A percentile compares a stretch with the other conserved stretches of the same genome.
These are phyloP conservation scores for Chalciporus piperatus DNA, from an alignment of 768 basidiomycete genomes.

Conservation along the genomic window DNA sequence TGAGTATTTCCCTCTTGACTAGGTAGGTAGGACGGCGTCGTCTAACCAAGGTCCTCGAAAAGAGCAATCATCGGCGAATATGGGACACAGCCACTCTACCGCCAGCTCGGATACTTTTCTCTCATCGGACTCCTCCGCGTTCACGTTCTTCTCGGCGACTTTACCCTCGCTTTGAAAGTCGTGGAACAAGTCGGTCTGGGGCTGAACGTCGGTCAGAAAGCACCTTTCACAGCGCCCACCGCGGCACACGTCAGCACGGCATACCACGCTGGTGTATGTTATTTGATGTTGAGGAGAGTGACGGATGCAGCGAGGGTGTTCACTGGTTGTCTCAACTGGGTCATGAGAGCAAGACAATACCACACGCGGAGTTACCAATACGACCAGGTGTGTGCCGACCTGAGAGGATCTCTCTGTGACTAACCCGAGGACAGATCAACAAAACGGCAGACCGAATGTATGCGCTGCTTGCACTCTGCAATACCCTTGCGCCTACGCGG, in stretches of 20 bases:
- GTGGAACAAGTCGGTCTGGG: conserved; percentile 93
- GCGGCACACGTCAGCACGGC: conserved; percentile 95
- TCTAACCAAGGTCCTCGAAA: neutral
- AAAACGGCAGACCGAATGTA: conserved; percentile 99
- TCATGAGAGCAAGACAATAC: conserved; percentile 93
- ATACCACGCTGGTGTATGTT: conserved; percentile 97
- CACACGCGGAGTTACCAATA: conserved; percentile 97
- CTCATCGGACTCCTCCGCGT: conserved; percentile 94
- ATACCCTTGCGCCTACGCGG: conserved; percentile 87
- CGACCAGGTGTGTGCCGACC: conserved; percentile 62
- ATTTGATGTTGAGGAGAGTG: conserved; percentile 91
- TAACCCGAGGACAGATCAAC: conserved; percentile 61
- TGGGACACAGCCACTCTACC: conserved; percentile 84
- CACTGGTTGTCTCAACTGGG: conserved; percentile 90
- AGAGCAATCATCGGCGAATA: conserved; percentile 91
- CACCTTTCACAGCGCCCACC: conserved; percentile 90
- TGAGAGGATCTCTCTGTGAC: neutral
- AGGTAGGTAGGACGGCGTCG: neutral
- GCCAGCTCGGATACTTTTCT: conserved; percentile 96
- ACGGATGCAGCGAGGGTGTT: conserved; percentile 95
- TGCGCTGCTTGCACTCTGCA: conserved; percentile 90
- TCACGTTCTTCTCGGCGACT: conserved; percentile 94
- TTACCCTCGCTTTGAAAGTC: conserved; percentile 89
- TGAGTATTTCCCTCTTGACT: conserved; percentile 39
- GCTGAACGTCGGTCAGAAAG: conserved; percentile 88